phyloP scores from a whole-genome alignment of 768 basidiomycete species.

The Pleurotus citrinopileatus region DNA sequence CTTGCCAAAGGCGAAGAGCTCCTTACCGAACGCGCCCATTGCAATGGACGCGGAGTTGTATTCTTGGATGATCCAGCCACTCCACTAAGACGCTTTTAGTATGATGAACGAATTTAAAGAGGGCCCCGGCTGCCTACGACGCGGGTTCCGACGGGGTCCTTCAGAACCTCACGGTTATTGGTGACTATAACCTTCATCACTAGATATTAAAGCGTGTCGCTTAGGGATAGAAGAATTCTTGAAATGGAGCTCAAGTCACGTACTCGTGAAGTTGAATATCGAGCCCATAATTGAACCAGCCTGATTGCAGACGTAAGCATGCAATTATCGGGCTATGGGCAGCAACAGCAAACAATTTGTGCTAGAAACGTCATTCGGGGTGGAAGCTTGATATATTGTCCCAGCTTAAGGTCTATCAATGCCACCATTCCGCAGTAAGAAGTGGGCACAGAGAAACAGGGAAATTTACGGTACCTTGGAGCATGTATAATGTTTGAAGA shows the following conservation, averaged over 20 bases:
- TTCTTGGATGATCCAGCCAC: constrained; percentile 50
- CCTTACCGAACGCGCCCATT: constrained; percentile 51
- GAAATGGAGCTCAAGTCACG: constrained; percentile 9
- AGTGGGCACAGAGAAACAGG: constrained; percentile 11
- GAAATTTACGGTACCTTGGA: constrained; percentile 33
- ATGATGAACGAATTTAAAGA: not conserved
- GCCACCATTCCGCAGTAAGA: not conserved
- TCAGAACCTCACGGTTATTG: constrained; percentile 42
- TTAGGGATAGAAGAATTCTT: not conserved
- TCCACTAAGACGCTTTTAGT: constrained; percentile 30
- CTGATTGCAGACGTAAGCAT: constrained; percentile 9
- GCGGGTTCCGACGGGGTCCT: constrained; percentile 46
- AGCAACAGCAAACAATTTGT: constrained; percentile 33
- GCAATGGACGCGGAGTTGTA: constrained; percentile 55
- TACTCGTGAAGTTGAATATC: constrained; percentile 50
- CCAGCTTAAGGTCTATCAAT: constrained; percentile 44
- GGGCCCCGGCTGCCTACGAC: constrained; percentile 27
- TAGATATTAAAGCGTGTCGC: constrained; percentile 11
- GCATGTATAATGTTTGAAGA: constrained; percentile 50
- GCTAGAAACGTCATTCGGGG: constrained; percentile 45
- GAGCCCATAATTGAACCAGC: constrained; percentile 48
- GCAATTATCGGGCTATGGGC: not conserved
- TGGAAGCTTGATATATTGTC: constrained; percentile 53
- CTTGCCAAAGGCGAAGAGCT: constrained; percentile 50
- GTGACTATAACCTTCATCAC: constrained; percentile 49